Evolutionary conservation across 2,329 filamentous ascomycete genomes (phyloP).

Genomic region (Penicillium sclerotigenum): DNA sequence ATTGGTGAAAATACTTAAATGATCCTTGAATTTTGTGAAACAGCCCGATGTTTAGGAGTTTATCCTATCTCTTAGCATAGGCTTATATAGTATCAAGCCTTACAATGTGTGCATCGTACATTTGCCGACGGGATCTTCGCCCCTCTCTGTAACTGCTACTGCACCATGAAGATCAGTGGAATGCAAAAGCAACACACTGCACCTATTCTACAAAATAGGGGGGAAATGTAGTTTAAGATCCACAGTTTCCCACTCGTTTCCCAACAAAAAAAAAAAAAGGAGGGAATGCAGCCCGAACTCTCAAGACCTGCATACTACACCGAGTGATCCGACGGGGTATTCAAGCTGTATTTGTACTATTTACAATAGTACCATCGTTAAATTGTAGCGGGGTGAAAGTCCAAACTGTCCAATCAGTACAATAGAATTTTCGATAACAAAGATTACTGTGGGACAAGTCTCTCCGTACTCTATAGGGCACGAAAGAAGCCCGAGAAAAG

Average conservation of each 20-base stretch:
- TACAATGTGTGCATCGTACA: not conserved
- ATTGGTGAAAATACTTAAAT: not conserved
- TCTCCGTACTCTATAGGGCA: not conserved
- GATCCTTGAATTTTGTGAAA: not conserved
- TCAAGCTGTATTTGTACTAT: not conserved
- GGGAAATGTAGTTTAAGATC: too few species aligned
- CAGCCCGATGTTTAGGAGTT: not conserved
- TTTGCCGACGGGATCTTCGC: not conserved
- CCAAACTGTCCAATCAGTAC: not conserved
- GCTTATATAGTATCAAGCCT: not conserved
- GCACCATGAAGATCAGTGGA: constrained; percentile 13
- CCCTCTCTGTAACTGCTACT: constrained; percentile 1
- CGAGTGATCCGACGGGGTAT: constrained; percentile 1
- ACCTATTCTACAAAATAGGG: too few species aligned
- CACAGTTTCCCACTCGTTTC: constrained; percentile 17
- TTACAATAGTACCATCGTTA: not conserved
- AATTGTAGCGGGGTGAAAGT: not conserved
- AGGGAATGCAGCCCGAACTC: not conserved
- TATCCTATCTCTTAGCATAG: not conserved
- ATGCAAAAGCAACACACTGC: not conserved
- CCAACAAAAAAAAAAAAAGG: constrained; percentile 2
- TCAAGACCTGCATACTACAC: not conserved
- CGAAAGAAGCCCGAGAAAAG: constrained; percentile 5
- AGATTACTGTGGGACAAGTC: constrained; percentile 1
- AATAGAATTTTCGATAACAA: not conserved